Evolutionary conservation across 2,329 filamentous ascomycete genomes (phyloP).

Genomic region (Knufia petricola): DNA sequence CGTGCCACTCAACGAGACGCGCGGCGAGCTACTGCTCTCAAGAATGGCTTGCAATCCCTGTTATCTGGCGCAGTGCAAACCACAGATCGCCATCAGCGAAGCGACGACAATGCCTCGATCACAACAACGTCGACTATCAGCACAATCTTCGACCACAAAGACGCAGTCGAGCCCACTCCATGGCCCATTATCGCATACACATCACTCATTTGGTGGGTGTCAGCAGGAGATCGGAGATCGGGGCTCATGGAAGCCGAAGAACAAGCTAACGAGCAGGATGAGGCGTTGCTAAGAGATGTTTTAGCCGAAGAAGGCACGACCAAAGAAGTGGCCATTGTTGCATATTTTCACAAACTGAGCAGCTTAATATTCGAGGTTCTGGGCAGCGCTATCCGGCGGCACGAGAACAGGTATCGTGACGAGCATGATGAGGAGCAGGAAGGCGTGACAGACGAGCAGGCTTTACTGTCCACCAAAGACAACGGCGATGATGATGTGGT

Average conservation of each 20-base stretch:
- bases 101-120: constrained; percentile 30
- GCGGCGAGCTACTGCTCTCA: constrained; percentile 64
- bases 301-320: constrained; percentile 11
- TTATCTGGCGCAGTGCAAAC: constrained; percentile 13
- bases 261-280: constrained; percentile 37
- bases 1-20: constrained; percentile 87
- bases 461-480: constrained; percentile 22
- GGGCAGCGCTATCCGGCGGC: constrained; percentile 32
- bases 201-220: constrained; percentile 60
- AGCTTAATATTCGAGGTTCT: constrained; percentile 35
- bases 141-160: constrained; percentile 34
- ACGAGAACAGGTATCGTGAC: constrained; percentile 19
- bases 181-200: constrained; percentile 53
- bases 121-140: constrained; percentile 20
- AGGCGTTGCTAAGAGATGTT: neutral
- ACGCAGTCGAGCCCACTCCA: constrained; percentile 46
- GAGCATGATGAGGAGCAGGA: constrained; percentile 20
- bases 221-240: constrained; percentile 50
- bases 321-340: constrained; percentile 39
- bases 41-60: constrained; percentile 45
- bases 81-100: constrained; percentile 18
- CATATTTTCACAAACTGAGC: constrained; percentile 41
- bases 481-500: constrained; percentile 25
- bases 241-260: constrained; percentile 46
- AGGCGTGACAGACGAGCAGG: constrained; percentile 18